phyloP scores from a whole-genome alignment of 805 yeast species.

The Wickerhamiella alocasiicola region DNA sequence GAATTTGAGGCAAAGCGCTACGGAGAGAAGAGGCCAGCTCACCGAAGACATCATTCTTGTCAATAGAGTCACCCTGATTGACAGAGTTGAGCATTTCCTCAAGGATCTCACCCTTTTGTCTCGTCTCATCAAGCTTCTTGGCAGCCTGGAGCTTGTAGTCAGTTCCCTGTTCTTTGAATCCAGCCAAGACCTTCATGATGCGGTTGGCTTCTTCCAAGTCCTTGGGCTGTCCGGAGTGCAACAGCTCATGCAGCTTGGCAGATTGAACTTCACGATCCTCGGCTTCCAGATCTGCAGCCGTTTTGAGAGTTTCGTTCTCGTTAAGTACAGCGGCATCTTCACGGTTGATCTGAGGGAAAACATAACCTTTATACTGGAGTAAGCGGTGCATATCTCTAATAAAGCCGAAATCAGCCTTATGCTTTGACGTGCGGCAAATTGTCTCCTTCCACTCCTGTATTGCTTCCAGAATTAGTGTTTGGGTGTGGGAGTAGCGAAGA shows the following conservation, averaged over 20 bases:
- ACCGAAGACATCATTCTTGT: constrained; percentile 54
- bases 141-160: constrained; percentile 68
- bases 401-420: constrained; percentile 83
- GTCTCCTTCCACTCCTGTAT: constrained; percentile 98
- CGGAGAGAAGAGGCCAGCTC: constrained; percentile 72
- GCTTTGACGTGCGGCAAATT: constrained; percentile 75
- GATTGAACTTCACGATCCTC: constrained; percentile 89
- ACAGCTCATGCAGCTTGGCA: constrained; percentile 90
- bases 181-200: constrained; percentile 96
- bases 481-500: constrained; percentile 65
- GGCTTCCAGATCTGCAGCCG: constrained; percentile 78
- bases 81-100: constrained; percentile 63
- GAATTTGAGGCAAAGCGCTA: constrained; percentile 75
- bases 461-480: constrained; percentile 71
- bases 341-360: constrained; percentile 79
- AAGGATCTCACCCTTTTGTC: constrained; percentile 73
- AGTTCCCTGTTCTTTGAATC: constrained; percentile 70
- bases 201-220: constrained; percentile 94
- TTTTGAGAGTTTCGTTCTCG: constrained; percentile 75
- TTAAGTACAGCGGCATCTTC: constrained; percentile 90
- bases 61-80: constrained; percentile 27
- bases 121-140: constrained; percentile 72
- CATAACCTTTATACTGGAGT: constrained; percentile 77
- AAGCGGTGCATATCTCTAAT: constrained; percentile 93
- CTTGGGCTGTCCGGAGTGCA: constrained; percentile 88